Evolutionary conservation across 2,329 filamentous ascomycete genomes (phyloP).

Genomic region (Juglanconis sp.): DNA sequence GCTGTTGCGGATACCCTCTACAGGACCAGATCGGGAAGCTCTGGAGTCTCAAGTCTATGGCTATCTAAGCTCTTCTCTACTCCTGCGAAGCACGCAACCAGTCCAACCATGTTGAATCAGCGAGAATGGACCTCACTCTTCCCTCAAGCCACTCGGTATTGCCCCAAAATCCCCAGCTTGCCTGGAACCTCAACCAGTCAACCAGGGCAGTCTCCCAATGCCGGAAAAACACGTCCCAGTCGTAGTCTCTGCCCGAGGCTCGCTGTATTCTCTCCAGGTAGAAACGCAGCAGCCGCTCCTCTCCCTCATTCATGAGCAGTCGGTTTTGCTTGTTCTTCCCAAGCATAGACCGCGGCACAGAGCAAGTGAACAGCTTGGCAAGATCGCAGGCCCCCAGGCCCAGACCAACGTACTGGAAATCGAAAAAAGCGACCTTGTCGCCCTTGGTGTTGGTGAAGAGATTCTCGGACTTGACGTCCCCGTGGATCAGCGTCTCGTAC

Average conservation of each 20-base stretch:
- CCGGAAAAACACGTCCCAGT: constrained; percentile 49
- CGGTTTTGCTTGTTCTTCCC: constrained; percentile 26
- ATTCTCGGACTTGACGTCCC: constrained; percentile 69
- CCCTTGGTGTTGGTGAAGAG: constrained; percentile 54
- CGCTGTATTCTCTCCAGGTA: constrained; percentile 43
- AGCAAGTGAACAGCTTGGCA: constrained; percentile 66
- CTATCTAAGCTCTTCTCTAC: background rate
- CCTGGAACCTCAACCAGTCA: constrained; percentile 63
- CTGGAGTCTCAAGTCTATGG: background rate
- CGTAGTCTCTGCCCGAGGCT: constrained; percentile 38
- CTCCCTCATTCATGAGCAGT: constrained; percentile 48
- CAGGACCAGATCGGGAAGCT: no score
- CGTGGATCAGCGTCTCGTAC: constrained; percentile 59
- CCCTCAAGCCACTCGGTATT: constrained; percentile 57
- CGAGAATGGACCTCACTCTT: constrained; percentile 47
- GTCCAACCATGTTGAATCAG: constrained; percentile 35
- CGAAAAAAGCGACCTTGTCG: constrained; percentile 58
- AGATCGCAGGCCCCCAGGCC: constrained; percentile 64
- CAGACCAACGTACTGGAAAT: constrained; percentile 66
- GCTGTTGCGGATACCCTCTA: no score
- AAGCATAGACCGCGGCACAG: constrained; percentile 55
- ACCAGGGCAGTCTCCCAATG: constrained; percentile 68
- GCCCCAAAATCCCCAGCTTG: constrained; percentile 60
- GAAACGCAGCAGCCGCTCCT: constrained; percentile 45
- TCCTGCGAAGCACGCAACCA: background rate